A percentile compares a stretch with the other conserved stretches of the same genome.
Conservation (phyloP, 805 yeast species). For the Blastobotrys attinorum region DNA sequence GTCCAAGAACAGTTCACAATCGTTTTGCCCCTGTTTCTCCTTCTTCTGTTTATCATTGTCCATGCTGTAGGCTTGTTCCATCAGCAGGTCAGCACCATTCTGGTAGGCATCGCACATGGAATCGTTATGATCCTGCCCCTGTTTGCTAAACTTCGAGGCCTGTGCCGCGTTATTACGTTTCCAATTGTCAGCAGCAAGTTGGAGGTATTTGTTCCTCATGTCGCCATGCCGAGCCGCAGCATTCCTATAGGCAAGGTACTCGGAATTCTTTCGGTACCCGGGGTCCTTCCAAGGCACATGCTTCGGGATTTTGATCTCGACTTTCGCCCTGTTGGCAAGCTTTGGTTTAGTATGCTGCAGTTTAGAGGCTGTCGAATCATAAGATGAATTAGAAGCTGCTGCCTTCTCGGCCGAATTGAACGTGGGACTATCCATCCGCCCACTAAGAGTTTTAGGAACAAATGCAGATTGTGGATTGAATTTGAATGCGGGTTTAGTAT, state of each 20-base stretch:
- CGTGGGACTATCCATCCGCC: too few species aligned
- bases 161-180: conserved; percentile 24
- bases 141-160: conserved; percentile 24
- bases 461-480: neutral
- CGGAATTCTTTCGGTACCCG: conserved; percentile 17
- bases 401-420: too few species aligned
- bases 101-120: conserved; percentile 22
- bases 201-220: conserved; percentile 28
- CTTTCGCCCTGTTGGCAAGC: neutral
- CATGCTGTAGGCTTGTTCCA: too few species aligned
- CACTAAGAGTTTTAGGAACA: too few species aligned
- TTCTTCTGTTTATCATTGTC: neutral
- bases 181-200: conserved; percentile 28
- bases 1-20: conserved; percentile 26
- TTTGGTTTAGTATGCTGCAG: neutral
- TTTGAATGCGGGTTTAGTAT: neutral
- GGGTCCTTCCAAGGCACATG: conserved; percentile 25
- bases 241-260: conserved; percentile 22
- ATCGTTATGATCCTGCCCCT: conserved; percentile 27
- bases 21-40: conserved; percentile 14
- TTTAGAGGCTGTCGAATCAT: neutral
- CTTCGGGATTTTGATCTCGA: conserved; percentile 5
- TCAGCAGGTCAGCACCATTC: conserved; percentile 23
- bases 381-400: too few species aligned
- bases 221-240: conserved; percentile 24